These are phyloP conservation scores for Nyssa sinensis DNA, from an alignment of 148 eudicot genomes.

Conservation along the genomic window DNA sequence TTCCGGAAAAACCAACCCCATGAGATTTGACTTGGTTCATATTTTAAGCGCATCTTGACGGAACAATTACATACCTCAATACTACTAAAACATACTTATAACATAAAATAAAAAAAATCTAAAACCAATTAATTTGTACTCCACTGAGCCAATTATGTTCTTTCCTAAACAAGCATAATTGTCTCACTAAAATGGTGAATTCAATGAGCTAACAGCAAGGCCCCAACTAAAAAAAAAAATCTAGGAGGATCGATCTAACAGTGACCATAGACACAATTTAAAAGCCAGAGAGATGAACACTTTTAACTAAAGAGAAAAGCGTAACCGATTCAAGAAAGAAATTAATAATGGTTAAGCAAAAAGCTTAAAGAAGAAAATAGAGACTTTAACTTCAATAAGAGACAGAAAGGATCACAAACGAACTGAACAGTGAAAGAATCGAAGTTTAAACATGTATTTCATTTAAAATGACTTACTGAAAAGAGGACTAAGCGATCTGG, in stretches of 20 bases:
- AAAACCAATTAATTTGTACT: too few relatives aligned
- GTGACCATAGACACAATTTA: background rate
- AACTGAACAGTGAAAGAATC: background rate
- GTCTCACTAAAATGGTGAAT: too few relatives aligned
- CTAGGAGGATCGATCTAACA: background rate
- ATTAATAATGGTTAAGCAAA: background rate
- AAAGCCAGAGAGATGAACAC: too few relatives aligned
- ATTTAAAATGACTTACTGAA: background rate
- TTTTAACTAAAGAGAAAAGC: background rate
- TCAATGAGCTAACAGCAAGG: too few relatives aligned
- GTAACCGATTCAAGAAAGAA: background rate
- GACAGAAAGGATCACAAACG: background rate
- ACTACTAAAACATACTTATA: too few relatives aligned
- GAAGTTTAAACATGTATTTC: background rate
- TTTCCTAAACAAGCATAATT: too few relatives aligned
- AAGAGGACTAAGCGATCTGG: background rate
- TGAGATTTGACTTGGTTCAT: too few relatives aligned
- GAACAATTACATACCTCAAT: too few relatives aligned
- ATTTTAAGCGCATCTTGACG: too few relatives aligned
- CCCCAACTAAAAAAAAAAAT: slow-evolving; percentile 16
- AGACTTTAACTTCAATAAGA: background rate
- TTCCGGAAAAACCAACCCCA: too few relatives aligned
- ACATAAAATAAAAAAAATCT: too few relatives aligned
- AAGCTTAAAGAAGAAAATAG: background rate
- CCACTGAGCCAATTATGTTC: too few relatives aligned